Evolutionary conservation across 495 filamentous ascomycete genomes (phyloP), one percentile per base, ranked within the genome.

Genomic region (Hyaloscypha bicolor): DNA sequence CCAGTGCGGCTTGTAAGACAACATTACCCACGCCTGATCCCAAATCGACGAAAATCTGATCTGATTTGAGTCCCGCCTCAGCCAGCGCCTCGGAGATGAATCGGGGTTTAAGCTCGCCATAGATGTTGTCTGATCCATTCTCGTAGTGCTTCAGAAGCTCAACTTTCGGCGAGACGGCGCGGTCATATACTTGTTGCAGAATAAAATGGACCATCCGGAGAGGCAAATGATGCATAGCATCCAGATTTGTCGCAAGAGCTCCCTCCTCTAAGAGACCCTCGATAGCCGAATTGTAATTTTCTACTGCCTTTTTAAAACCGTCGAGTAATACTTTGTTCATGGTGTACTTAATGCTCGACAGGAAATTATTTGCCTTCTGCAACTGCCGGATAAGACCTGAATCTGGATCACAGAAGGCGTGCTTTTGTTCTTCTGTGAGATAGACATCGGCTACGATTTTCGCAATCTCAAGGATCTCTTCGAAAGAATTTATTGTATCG

Each of bases 21-120:
- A 97, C 95, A 76, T 97, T 99, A 6, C 93, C 95, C 32, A 97
- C 95, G 31, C 95, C 95, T 21, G 93, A 97, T 33, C 95, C 95
- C 42, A 99, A 83, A 74, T 99, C 95, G 63, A 99, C 88, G 73
- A 99, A 97, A 2, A 94, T 88, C 64, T 94, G 90, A 35, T 87
- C 85, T 0, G 90, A 91, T 42, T 85, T 93, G 64, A 97, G 81
- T 33, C 85, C 80, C 9, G 91, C 92, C 71, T 96, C 86, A 33
- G 81, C 80, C 73, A 98, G 87, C 57, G 96, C 90, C 55, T 84
- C 86, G 66, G 90, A 89, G 67, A 93, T 85, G 75, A 99, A 96
- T 3, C 87, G 87, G 22, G 92, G 91, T 9, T 95, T 83, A 32
- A 99, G 85, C 75, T 99, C 95, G 69, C 95, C 95, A 75, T 98